Evolutionary conservation across 2,329 filamentous ascomycete genomes (phyloP).

Genomic region (Chaetoscypha palmicola): DNA sequence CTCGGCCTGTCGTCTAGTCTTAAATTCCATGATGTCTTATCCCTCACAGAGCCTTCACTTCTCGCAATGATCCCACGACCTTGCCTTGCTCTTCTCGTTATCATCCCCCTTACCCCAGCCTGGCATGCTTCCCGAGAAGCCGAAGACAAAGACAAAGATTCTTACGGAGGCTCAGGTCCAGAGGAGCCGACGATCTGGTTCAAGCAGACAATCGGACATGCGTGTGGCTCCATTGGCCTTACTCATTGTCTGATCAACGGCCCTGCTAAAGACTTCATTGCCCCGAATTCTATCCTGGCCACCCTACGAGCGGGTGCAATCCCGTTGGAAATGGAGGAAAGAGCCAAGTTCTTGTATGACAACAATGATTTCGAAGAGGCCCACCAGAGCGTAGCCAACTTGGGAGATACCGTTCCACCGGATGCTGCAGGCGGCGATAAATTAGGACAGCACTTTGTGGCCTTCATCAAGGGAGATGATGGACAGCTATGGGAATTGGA

Average conservation of each 20-base stretch:
- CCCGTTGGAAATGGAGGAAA: conserved; percentile 56
- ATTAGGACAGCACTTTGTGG: conserved; percentile 8
- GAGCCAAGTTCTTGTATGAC: conserved; percentile 72
- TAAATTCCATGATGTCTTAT: conserved; percentile 87
- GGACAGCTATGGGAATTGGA: conserved; percentile 59
- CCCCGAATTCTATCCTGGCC: conserved; percentile 39
- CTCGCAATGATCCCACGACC: conserved; percentile 86
- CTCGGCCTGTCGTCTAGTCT: conserved; percentile 74
- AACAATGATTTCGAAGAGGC: conserved; percentile 70
- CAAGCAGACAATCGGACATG: conserved; percentile 90
- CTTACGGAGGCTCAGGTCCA: conserved; percentile 61
- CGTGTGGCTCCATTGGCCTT: conserved; percentile 86
- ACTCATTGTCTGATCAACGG: conserved; percentile 82
- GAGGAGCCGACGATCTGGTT: conserved; percentile 92
- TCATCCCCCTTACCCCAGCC: conserved; percentile 76
- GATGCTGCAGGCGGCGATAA: conserved; percentile 58
- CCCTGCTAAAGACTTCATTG: conserved; percentile 70
- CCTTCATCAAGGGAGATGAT: conserved; percentile 9
- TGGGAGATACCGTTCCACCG: conserved; percentile 67
- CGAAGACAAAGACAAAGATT: conserved; percentile 59
- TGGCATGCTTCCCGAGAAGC: conserved; percentile 73
- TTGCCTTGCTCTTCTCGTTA: conserved; percentile 80
- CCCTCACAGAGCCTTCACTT: conserved; percentile 78
- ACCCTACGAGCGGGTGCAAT: conserved; percentile 63
- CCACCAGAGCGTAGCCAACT: conserved; percentile 79